phyloP scores from a whole-genome alignment of 2,329 filamentous ascomycete genomes.

The Tolypocladium ovalisporum region DNA sequence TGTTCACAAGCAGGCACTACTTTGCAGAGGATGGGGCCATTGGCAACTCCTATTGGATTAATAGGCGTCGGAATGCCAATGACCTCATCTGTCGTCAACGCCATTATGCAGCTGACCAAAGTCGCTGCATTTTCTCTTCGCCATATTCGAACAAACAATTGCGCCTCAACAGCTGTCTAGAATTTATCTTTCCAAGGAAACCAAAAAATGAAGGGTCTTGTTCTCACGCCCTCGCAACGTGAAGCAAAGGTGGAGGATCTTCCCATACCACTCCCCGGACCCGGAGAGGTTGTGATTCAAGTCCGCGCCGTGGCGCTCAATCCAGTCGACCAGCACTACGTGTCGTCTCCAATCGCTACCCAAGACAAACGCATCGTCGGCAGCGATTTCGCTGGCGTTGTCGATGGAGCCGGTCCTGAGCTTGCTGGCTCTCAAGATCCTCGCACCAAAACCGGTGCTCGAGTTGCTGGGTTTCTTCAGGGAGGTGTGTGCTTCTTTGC shows the following conservation, averaged over 20 bases:
- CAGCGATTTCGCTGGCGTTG: constrained; percentile 27
- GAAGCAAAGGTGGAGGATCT: constrained; percentile 7
- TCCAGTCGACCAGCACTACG: constrained; percentile 21
- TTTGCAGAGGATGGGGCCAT: too few species aligned
- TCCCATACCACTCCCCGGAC: constrained; percentile 4
- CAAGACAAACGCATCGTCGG: constrained; percentile 20
- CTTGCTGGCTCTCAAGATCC: constrained; percentile 5
- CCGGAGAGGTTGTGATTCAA: constrained; percentile 11
- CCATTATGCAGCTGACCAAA: not conserved
- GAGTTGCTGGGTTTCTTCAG: constrained; percentile 30
- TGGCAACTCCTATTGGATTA: not conserved
- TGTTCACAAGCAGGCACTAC: too few species aligned
- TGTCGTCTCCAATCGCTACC: constrained; percentile 19
- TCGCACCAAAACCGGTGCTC: constrained; percentile 13
- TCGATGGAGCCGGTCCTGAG: constrained; percentile 12
- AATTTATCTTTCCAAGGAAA: too few species aligned
- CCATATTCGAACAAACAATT: not conserved
- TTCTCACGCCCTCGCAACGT: constrained; percentile 3
- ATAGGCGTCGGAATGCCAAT: not conserved
- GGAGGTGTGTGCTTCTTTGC: constrained; percentile 14
- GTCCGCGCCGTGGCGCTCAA: constrained; percentile 16
- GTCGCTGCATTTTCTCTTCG: not conserved
- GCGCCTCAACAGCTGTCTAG: not conserved
- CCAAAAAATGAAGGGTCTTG: constrained; percentile 15
- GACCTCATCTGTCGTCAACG: not conserved